Percentiles rank a stretch among this genome's conserved stretches.
These are phyloP conservation scores for Cantharellus anzutake DNA, from an alignment of 768 basidiomycete species.

Conservation along the genomic window DNA sequence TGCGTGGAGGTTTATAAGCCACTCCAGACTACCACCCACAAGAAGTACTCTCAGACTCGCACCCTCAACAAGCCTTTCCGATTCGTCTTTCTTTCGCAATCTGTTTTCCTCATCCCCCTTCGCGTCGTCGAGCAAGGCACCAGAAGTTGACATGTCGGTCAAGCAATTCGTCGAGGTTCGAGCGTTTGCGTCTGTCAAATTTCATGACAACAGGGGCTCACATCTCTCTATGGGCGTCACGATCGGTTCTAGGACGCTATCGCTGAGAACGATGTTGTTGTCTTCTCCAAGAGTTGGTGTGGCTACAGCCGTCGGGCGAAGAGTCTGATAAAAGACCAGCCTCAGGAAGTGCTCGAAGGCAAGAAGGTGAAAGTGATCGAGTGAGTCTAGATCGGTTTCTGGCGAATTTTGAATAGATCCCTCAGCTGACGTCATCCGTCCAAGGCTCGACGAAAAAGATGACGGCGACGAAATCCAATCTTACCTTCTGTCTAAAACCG, in stretches of 20 bases:
- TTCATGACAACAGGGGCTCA: background rate
- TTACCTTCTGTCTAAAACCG: constrained; percentile 43
- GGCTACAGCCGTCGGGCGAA: constrained; percentile 35
- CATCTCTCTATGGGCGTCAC: background rate
- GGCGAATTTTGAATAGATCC: background rate
- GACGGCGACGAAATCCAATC: constrained; percentile 46
- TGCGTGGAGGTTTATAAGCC: too few relatives aligned
- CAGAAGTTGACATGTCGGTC: background rate
- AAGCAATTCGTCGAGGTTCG: background rate
- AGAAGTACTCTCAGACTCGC: too few relatives aligned
- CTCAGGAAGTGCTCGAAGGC: constrained; percentile 5
- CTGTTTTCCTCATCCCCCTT: background rate
- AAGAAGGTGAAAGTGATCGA: constrained; percentile 12
- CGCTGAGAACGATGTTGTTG: constrained; percentile 28
- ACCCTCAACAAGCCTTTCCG: background rate
- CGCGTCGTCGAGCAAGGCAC: background rate
- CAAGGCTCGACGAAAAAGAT: constrained; percentile 15
- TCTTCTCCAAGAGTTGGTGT: constrained; percentile 44
- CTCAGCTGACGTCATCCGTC: background rate
- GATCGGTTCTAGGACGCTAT: constrained; percentile 15
- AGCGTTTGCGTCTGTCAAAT: background rate
- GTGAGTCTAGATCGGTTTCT: constrained; percentile 6
- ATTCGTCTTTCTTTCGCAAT: background rate
- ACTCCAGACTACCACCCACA: too few relatives aligned
- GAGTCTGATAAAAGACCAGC: constrained; percentile 1